Base-by-base conservation (phyloP, 176 grass and related monocot species). In the Avena sativa region DNA sequence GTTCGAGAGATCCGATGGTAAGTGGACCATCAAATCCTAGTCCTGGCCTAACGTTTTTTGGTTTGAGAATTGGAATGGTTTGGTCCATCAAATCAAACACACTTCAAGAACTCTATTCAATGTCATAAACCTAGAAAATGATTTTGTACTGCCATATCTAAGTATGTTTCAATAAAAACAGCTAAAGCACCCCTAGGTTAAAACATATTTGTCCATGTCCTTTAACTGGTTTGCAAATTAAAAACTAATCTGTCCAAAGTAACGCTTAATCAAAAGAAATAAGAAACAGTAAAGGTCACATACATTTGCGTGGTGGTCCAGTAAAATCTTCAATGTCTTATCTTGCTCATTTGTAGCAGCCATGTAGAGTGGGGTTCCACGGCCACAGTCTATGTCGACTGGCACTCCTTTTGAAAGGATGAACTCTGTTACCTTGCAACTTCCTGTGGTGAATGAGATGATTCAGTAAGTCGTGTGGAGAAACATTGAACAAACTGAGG, bases 271-370 rank as follows among this genome's bases (percentile, higher is more conserved):
- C 13, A 65, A 79, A 8, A 8, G 23, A 71, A 71, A 51, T 5
- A 25, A 51, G 26, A 84, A 84, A 68, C 19, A 50, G 12, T 17
- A 3, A 13, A 8, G 20, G 3, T 6, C 61, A 58, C 6, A 61
- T 84, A 88, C 87, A 88, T 88, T 79, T 79, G 81, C 81, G 0
- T 84, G 52, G 64, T 88, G 87, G 38, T 88, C 81, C 63, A 84
- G 10, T 32, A 88, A 84, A 79, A 88, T 84, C 74, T 88, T 88
- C 28, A 84, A 0, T 4, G 53, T 88, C 79, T 88, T 83, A 48
- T 83, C 60, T 50, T 88, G 34, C n/a, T 46, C 79, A 34, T 76
- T 76, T 23, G 4, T 34, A 56, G 60, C 34, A 83, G 79, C 71
- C 59, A 32, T 58, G 21, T 30, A 76, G 15, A 82, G 79, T 83